Base-by-base conservation (phyloP, 1,284 basidiomycete genomes). In the Athelia sp. region DNA sequence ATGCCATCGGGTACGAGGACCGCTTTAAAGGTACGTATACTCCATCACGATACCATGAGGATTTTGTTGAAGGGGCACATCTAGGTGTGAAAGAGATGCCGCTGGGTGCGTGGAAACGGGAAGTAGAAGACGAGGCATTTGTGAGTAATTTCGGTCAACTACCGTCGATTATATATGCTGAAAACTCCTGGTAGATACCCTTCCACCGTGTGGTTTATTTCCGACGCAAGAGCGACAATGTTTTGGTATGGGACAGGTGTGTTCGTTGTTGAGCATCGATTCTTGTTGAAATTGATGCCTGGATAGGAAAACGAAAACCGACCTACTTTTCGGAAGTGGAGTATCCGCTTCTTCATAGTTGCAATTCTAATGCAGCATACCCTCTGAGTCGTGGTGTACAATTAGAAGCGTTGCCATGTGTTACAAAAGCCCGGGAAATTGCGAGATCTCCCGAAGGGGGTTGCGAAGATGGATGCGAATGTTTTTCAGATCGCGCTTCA, bases 371-470 rank as follows among this genome's bases (percentile, higher is more conserved):
- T 6, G 13, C 4, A 13, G 26, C 26, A 29, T 29, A 46, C 63
- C 69, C 59, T 70, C 67, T 22, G 56, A 58, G 22, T 62, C 55
- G 54, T 70, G 68, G 49, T 70, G 69, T 13, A 56, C 45, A 14
- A 56, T 58, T 17, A 71, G 58, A 15, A 60, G 52, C 19, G 52
- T 40, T 0, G 59, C 64, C 70, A 72, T 10, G 67, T 65, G 45
- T 65, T 58, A 49, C 67, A 68, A 46, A 72, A 72, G 1, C 70
- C 69, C 11, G 72, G 53, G 48, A 72, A 73, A 54, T 72, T 73
- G 29, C 50, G 14, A 72, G 58, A 50, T 71, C 71, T 67, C 50
- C 15, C 45, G 48, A 0, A 68, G 70, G 1, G 67, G 68, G 6
- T 65, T 52, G 23, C 62, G 66, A 17, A 72, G 67, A 45, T 59